Evolutionary conservation across 768 basidiomycete species (phyloP), one percentile per base, ranked within the genome.

Genomic region (Amanita inopinata): DNA sequence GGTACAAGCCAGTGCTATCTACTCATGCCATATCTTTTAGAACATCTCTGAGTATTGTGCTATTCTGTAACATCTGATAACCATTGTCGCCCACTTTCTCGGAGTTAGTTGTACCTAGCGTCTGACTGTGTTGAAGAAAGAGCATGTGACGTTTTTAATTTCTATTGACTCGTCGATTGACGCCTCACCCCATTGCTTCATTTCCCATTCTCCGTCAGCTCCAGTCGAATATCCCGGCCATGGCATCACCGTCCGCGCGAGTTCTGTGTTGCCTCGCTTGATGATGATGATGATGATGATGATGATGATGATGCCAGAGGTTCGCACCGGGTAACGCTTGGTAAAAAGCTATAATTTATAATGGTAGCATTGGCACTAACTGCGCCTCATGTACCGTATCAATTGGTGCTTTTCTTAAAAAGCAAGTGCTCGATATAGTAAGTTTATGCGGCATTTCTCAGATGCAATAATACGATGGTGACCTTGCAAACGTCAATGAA

Each of bases 101-200:
- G 27, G 34, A 28, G 43, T 36, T 44, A 36, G 43, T 37, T 37
- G 43, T 44, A 44, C 37, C 43, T 44, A 44, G 34, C 24, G 12
- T 43, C 42, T 17, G 11, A 37, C 35, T 10, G 20, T 18, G 22
- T 28, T 34, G 42, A 32, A 12, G 32, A 43, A 36, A 30, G 33
- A 36, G 35, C 43, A 44, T 44, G 43, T 37, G 43, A 34, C 43
- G 28, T 25, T 37, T 44, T 44, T 25, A n/a, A 44, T 37, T 44
- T 19, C 20, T 34, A n/a, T 44, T 17, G 37, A 27, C 43, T 30
- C 36, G 14, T 19, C 28, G 18, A 36, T 43, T 43, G 35, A 44
- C 37, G 19, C 33, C 34, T 44, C 43, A 37, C 31, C 37, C 27
- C 28, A 24, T 44, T 6, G 34, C 18, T 23, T 33, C 43, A n/a